A percentile compares a stretch with the other conserved stretches of the same genome.
These are phyloP conservation scores for Cymbomonas tetramitiformis DNA, from an alignment of 139 green algal genomes.

Conservation along the genomic window DNA sequence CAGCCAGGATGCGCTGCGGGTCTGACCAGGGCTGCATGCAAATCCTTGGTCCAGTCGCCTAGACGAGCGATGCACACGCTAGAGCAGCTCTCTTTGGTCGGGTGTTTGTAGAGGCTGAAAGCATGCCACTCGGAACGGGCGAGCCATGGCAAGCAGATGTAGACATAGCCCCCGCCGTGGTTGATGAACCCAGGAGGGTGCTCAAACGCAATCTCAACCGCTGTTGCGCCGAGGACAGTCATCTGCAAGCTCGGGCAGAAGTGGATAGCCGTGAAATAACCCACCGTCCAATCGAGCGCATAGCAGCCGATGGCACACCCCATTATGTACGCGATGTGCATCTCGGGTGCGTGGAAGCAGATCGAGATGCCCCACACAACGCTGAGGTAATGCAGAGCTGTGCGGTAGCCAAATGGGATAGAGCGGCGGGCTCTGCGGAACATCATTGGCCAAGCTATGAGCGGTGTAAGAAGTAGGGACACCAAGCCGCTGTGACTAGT, in stretches of 20 bases:
- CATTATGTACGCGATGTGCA: neutral
- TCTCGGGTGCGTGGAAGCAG: neutral
- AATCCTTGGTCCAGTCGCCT: conserved; percentile 5
- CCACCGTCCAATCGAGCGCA: neutral
- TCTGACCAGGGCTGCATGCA: neutral
- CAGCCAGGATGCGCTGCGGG: neutral
- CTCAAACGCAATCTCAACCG: conserved; percentile 10
- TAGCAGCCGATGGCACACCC: neutral
- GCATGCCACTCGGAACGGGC: neutral
- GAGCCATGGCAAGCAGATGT: conserved; percentile 4
- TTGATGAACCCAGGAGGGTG: neutral
- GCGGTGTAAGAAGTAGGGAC: neutral
- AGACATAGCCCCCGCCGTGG: neutral
- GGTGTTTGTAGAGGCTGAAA: conserved; percentile 5
- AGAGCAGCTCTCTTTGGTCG: neutral
- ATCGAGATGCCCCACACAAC: conserved; percentile 1
- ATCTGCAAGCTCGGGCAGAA: conserved; percentile 1
- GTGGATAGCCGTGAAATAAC: neutral
- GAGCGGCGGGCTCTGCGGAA: neutral
- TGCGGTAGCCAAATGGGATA: neutral
- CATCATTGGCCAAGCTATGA: conserved; percentile 8
- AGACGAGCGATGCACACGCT: neutral
- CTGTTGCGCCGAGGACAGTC: neutral
- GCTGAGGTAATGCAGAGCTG: conserved; percentile 1
- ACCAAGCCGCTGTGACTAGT: conserved; percentile 1